Evolutionary conservation across 257 asterid species (phyloP).

Genomic region (Ocimum tenuiflorum): DNA sequence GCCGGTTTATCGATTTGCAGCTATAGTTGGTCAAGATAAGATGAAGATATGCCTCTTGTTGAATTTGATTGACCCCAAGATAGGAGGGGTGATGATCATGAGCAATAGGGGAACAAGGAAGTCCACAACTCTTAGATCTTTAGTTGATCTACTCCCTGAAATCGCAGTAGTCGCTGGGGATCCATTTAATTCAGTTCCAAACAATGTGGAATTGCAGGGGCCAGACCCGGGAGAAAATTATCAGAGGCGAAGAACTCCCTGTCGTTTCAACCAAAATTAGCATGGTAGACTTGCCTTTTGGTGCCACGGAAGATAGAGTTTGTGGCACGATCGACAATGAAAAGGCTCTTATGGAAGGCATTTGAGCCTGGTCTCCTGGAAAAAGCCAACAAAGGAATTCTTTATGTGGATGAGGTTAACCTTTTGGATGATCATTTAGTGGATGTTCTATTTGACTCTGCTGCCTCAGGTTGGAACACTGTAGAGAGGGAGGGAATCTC

Average conservation of each 20-base stretch:
- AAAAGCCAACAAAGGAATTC: slow-evolving; percentile 87
- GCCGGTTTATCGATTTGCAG: slow-evolving; percentile 93
- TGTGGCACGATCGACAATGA: slow-evolving; percentile 95
- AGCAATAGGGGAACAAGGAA: slow-evolving; percentile 97
- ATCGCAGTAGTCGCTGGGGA: slow-evolving; percentile 73
- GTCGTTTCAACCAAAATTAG: slow-evolving; percentile 53
- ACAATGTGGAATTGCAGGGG: slow-evolving; percentile 77
- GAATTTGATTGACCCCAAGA: slow-evolving; percentile 89
- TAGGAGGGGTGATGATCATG: slow-evolving; percentile 99
- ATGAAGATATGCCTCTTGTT: slow-evolving; percentile 81
- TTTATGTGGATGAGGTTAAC: slow-evolving; percentile 89
- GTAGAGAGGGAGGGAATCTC: slow-evolving; percentile 97
- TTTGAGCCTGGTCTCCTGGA: slow-evolving; percentile 96
- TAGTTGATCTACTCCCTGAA: slow-evolving; percentile 82
- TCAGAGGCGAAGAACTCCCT: slow-evolving; percentile 46
- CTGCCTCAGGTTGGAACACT: slow-evolving; percentile 99
- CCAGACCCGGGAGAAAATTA: slow-evolving; percentile 58
- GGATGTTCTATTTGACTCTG: slow-evolving; percentile 82
- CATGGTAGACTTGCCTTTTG: slow-evolving; percentile 92
- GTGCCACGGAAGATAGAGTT: slow-evolving; percentile 93
- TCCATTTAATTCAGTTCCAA: slow-evolving; percentile 91
- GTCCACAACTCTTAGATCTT: slow-evolving; percentile 80
- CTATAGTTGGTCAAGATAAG: slow-evolving; percentile 97
- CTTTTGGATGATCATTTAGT: slow-evolving; percentile 94
- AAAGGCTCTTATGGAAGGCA: slow-evolving; percentile 90